Percentiles rank a stretch among this genome's conserved stretches.
Evolutionary conservation across 2,329 filamentous ascomycete species (phyloP).

Genomic region (Colletotrichum musae): DNA sequence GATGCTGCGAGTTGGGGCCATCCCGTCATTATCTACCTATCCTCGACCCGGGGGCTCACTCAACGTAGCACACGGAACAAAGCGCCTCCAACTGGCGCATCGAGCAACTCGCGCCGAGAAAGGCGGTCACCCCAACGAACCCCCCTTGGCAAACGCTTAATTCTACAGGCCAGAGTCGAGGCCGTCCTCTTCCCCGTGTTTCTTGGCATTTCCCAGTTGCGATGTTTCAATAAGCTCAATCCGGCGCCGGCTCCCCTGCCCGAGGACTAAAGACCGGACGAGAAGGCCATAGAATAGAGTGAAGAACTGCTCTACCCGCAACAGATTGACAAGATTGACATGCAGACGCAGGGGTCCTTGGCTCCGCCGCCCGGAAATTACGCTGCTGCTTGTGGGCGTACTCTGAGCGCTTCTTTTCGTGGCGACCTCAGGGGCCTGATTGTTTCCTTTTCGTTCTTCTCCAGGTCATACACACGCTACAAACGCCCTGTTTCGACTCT

Average conservation of each 20-base stretch:
- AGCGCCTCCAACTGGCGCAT: background rate
- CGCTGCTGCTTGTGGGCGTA: conserved; percentile 7
- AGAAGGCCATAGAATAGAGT: conserved; percentile 1
- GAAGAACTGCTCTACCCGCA: conserved; percentile 16
- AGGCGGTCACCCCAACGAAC: background rate
- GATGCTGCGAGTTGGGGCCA: background rate
- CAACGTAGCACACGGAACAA: background rate
- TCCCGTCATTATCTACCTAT: conserved; percentile 10
- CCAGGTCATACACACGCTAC: conserved; percentile 5
- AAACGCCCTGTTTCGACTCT: background rate
- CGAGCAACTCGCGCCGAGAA: background rate
- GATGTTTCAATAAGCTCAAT: conserved; percentile 36
- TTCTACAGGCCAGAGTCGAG: background rate
- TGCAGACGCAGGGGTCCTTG: conserved; percentile 26
- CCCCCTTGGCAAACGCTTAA: conserved; percentile 9
- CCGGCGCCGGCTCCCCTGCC: conserved; percentile 11
- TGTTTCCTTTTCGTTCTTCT: background rate
- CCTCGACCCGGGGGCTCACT: background rate
- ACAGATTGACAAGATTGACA: conserved; percentile 9
- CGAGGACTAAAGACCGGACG: conserved; percentile 19
- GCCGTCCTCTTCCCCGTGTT: background rate
- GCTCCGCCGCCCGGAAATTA: conserved; percentile 32
- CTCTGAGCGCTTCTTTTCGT: background rate
- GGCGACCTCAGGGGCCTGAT: background rate
- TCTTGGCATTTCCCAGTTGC: conserved; percentile 13